These are phyloP conservation scores for Cyphellophora europaea DNA, from an alignment of 2,329 filamentous ascomycete species.

Conservation along the genomic window DNA sequence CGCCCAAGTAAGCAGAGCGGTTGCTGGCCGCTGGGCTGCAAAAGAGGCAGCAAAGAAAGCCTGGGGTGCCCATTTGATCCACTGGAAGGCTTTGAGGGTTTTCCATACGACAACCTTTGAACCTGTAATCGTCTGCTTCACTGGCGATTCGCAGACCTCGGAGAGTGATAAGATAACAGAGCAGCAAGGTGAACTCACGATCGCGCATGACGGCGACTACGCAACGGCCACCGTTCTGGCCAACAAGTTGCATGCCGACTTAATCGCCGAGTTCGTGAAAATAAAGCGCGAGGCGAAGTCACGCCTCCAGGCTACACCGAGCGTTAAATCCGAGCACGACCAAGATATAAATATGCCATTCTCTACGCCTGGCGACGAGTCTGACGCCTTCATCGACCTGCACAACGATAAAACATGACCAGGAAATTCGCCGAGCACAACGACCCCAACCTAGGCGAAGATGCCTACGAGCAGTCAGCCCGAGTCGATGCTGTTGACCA, in stretches of 20 bases:
- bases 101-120: conserved; percentile 12
- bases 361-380: too few relatives aligned
- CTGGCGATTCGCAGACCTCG: neutral
- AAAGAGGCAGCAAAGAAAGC: conserved; percentile 72
- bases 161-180: neutral
- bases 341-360: too few relatives aligned
- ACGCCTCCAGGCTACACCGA: too few relatives aligned
- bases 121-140: conserved; percentile 18
- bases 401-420: conserved; percentile 1
- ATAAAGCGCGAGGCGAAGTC: too few relatives aligned
- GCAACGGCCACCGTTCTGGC: conserved; percentile 44
- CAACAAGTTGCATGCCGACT: too few relatives aligned
- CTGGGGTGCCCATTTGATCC: conserved; percentile 48
- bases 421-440: conserved; percentile 1
- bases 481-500: conserved; percentile 12
- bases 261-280: too few relatives aligned
- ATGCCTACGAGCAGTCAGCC: conserved; percentile 8
- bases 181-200: conserved; percentile 61
- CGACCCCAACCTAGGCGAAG: too few relatives aligned
- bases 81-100: conserved; percentile 53
- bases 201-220: conserved; percentile 81
- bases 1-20: conserved; percentile 20
- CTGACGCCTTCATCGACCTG: neutral
- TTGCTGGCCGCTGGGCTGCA: conserved; percentile 54
- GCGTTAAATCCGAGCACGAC: too few relatives aligned